Evolutionary conservation across 805 yeast species (phyloP).

Genomic region (Lachancea nothofagi): DNA sequence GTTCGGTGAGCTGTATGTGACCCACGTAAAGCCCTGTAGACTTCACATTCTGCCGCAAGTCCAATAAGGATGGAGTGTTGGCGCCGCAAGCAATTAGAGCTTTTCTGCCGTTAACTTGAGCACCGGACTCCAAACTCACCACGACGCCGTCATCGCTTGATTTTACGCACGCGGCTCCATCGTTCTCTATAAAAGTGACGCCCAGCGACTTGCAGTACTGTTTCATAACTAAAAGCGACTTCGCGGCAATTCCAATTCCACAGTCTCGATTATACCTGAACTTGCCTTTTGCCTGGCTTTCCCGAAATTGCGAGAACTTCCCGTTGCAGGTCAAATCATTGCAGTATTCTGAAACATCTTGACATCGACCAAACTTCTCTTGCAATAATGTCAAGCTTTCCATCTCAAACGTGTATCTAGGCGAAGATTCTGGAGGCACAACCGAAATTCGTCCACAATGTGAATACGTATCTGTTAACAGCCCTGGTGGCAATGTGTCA

Average conservation of each 20-base stretch:
- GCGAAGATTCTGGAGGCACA: conserved; percentile 33
- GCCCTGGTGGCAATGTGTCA: conserved; percentile 6
- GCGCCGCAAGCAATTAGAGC: conserved; percentile 38
- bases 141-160: conserved; percentile 14
- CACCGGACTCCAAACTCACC: conserved; percentile 26
- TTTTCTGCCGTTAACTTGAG: conserved; percentile 30
- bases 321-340: conserved; percentile 33
- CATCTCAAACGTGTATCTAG: conserved; percentile 36
- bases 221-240: conserved; percentile 34
- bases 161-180: conserved; percentile 18
- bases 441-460: conserved; percentile 39
- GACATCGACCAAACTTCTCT: conserved; percentile 21
- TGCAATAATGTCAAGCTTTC: conserved; percentile 35
- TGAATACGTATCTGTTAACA: conserved; percentile 25
- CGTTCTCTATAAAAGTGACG: conserved; percentile 27
- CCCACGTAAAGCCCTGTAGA: conserved; percentile 37
- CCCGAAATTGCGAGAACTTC: conserved; percentile 26
- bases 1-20: conserved; percentile 35
- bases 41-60: conserved; percentile 30
- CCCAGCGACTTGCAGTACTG: conserved; percentile 28
- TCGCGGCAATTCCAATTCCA: conserved; percentile 41
- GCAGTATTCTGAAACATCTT: conserved; percentile 25
- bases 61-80: conserved; percentile 32
- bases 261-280: conserved; percentile 38
- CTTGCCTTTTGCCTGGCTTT: conserved; percentile 22